These are phyloP conservation scores for Chaetomium tenue DNA, from an alignment of 495 filamentous ascomycete genomes.

Conservation along the genomic window DNA sequence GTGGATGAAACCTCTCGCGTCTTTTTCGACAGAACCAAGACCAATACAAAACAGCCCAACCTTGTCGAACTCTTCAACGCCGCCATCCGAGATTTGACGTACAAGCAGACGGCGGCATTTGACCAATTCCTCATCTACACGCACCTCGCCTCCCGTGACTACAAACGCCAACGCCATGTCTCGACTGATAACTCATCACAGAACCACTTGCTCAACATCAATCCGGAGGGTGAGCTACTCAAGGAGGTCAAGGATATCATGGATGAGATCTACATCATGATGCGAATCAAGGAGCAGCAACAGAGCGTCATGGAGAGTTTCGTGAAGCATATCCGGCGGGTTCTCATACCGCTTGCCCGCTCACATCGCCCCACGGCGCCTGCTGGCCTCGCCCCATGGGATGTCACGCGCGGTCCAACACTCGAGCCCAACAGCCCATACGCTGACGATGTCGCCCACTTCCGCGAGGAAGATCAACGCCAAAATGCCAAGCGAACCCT, in stretches of 20 bases:
- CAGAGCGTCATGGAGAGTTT: constrained; percentile 57
- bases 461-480: constrained; percentile 4
- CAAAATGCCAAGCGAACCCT: constrained; percentile 27
- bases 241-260: constrained; percentile 69
- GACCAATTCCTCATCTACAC: constrained; percentile 39
- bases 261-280: constrained; percentile 71
- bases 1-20: constrained; percentile 61
- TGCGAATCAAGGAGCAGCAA: constrained; percentile 58
- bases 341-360: constrained; percentile 4
- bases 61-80: constrained; percentile 66
- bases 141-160: constrained; percentile 30
- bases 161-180: constrained; percentile 25
- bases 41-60: constrained; percentile 46
- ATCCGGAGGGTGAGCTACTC: constrained; percentile 63
- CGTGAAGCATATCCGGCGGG: constrained; percentile 52
- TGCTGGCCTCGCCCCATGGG: constrained; percentile 15
- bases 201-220: constrained; percentile 64
- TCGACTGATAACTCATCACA: constrained; percentile 44
- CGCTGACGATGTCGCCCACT: not conserved
- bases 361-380: not conserved
- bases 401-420: not conserved
- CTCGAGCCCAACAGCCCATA: not conserved
- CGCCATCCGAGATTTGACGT: constrained; percentile 55
- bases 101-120: constrained; percentile 38
- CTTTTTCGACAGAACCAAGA: constrained; percentile 58